Base-by-base conservation (phyloP, 306 rosid genomes). In the Lathyrus aphaca region DNA sequence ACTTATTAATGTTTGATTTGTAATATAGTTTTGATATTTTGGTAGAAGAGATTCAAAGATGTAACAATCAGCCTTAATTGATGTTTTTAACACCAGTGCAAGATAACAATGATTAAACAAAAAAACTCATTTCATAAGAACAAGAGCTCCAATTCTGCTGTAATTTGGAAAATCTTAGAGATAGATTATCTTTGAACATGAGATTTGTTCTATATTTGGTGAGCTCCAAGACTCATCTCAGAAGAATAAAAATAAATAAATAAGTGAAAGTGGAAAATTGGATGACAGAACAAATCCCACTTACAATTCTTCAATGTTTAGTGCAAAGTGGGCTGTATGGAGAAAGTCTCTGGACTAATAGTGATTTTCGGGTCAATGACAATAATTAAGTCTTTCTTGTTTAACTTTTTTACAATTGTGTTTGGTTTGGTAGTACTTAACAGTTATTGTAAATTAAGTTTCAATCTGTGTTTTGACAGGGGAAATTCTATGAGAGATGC, bases 401-500 rank as follows among this genome's bases (percentile, higher is more conserved):
- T 19, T 54, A 23, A 29, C 1, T 23, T 23, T 54, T 54, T 54
- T 2, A 48, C 54, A 1, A 48, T 48, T 48, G 18, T 50, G 56
- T 17, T 18, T 50, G 18, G 56, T 4, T 50, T 50, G 56, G 27
- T 50, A 50, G 56, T 54, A 62, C 29, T 38, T 35, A 30, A 39
- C 17, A 29, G 62, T 66, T 38, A 68, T 46, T 8, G 18, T 64
- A 19, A 55, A 56, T 64, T 44, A 18, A n/a, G 77, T 53, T 73
- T 23, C 58, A 39, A 40, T 46, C 14, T 35, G 10, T 73, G 45
- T 30, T 74, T 21, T 79, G 77, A 72, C 79, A 90, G 97, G 23
- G 90, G 92, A 23, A 80, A 84, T 86, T 90, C 90, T 19, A 71
- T 86, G 42, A 86, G 66, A 80, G 88, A 75, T 74, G 72, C 95